A percentile compares a stretch with the other conserved stretches of the same genome.
These are phyloP conservation scores for Tricholomella constricta DNA, from an alignment of 768 basidiomycete genomes.

Conservation along the genomic window DNA sequence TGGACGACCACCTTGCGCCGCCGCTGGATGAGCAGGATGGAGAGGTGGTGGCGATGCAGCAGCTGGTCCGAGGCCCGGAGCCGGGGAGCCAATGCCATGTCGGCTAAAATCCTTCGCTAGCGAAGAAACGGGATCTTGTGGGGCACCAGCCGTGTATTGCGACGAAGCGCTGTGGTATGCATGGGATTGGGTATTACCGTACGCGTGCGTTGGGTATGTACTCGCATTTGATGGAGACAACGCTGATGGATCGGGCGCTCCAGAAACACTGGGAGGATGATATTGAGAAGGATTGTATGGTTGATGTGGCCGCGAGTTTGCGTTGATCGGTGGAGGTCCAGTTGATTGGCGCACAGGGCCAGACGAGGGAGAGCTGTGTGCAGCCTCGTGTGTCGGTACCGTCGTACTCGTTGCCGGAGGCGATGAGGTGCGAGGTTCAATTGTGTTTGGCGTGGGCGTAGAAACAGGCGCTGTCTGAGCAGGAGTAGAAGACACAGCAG, in stretches of 20 bases:
- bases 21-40: conserved; percentile 34
- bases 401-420: conserved; percentile 1
- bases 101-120: conserved; percentile 41
- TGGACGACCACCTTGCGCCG: conserved; percentile 11
- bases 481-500: conserved; percentile 6
- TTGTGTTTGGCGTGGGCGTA: conserved; percentile 1
- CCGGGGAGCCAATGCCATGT: conserved; percentile 33
- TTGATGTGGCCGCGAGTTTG: conserved; percentile 18
- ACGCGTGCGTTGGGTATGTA: conserved; percentile 2
- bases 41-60: conserved; percentile 34
- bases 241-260: neutral
- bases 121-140: conserved; percentile 29
- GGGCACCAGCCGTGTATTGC: neutral
- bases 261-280: neutral
- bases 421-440: conserved; percentile 1
- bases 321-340: conserved; percentile 16
- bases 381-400: neutral
- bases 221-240: neutral
- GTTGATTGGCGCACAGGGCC: conserved; percentile 8
- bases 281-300: conserved; percentile 2
- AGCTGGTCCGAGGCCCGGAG: neutral
- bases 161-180: neutral
- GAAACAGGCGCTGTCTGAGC: neutral
- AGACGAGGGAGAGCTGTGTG: conserved; percentile 1
- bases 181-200: neutral